Conservation (phyloP, 2,329 filamentous ascomycete species). For the Scytalidium lignicola region DNA sequence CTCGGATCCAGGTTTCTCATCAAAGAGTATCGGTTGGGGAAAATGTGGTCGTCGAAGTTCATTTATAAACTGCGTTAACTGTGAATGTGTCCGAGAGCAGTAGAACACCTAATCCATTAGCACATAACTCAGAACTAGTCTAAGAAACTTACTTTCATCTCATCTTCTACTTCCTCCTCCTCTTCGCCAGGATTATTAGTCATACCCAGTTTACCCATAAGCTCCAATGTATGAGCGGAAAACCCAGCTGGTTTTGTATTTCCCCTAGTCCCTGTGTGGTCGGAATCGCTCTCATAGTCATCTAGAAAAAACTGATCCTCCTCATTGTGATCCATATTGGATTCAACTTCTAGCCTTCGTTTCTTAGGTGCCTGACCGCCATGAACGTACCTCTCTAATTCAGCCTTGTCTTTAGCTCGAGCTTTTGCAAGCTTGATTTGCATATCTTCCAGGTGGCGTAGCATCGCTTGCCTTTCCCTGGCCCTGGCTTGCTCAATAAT, state of each 20-base stretch:
- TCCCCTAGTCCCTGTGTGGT: slow-evolving; percentile 29
- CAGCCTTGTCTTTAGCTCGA: slow-evolving; percentile 50
- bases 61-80: slow-evolving; percentile 64
- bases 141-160: slow-evolving; percentile 42
- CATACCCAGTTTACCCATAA: slow-evolving; percentile 53
- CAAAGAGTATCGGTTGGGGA: slow-evolving; percentile 49
- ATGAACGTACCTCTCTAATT: slow-evolving; percentile 41
- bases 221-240: slow-evolving; percentile 55
- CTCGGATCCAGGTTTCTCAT: slow-evolving; percentile 23
- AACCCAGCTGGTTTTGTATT: slow-evolving; percentile 37
- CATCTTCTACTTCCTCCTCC: slow-evolving; percentile 46
- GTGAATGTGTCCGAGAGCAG: slow-evolving; percentile 70
- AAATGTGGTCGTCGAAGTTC: slow-evolving; percentile 60
- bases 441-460: slow-evolving; percentile 52
- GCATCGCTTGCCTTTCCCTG: slow-evolving; percentile 48
- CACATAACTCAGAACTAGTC: not conserved
- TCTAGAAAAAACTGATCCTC: slow-evolving; percentile 59
- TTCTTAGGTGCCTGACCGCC: slow-evolving; percentile 42
- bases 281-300: slow-evolving; percentile 62
- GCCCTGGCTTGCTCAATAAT: slow-evolving; percentile 57
- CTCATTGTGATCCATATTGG: slow-evolving; percentile 26
- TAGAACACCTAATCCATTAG: slow-evolving; percentile 50
- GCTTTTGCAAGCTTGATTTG: slow-evolving; percentile 54
- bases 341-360: slow-evolving; percentile 29
- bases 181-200: slow-evolving; percentile 32